These are phyloP conservation scores for Kuraishia hungarica DNA, from an alignment of 805 yeast genomes.

Conservation along the genomic window DNA sequence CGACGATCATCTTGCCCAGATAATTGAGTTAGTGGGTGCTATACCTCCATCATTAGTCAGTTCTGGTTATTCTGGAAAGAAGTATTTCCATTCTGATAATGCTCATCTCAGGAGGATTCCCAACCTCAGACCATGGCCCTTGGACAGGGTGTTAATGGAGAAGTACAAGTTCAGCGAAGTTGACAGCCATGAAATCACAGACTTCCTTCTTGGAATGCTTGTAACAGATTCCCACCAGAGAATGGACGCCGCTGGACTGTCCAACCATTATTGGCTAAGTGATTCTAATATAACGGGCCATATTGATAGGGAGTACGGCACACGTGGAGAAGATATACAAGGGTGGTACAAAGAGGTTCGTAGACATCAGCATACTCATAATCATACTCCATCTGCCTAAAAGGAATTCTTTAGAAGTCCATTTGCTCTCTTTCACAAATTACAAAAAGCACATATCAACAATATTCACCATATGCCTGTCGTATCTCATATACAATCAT, in stretches of 20 bases:
- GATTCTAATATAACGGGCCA: slow-evolving; percentile 74
- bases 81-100: slow-evolving; percentile 23
- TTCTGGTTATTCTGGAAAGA: slow-evolving; percentile 49
- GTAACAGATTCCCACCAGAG: slow-evolving; percentile 67
- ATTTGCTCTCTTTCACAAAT: no score
- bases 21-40: slow-evolving; percentile 50
- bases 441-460: no score
- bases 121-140: slow-evolving; percentile 83
- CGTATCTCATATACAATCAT: no score
- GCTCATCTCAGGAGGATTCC: slow-evolving; percentile 61
- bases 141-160: slow-evolving; percentile 71
- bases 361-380: slow-evolving; percentile 6
- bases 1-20: slow-evolving; percentile 95
- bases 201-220: slow-evolving; percentile 80
- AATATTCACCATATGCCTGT: no score
- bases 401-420: no score
- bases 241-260: slow-evolving; percentile 95
- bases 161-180: slow-evolving; percentile 67
- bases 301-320: slow-evolving; percentile 70
- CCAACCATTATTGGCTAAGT: slow-evolving; percentile 76
- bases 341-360: slow-evolving; percentile 80
- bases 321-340: slow-evolving; percentile 78
- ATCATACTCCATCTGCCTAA: neutral
- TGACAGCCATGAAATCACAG: slow-evolving; percentile 68
- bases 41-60: slow-evolving; percentile 49